Evolutionary conservation across 495 filamentous ascomycete species (phyloP).

Genomic region (Penicillium soppii): DNA sequence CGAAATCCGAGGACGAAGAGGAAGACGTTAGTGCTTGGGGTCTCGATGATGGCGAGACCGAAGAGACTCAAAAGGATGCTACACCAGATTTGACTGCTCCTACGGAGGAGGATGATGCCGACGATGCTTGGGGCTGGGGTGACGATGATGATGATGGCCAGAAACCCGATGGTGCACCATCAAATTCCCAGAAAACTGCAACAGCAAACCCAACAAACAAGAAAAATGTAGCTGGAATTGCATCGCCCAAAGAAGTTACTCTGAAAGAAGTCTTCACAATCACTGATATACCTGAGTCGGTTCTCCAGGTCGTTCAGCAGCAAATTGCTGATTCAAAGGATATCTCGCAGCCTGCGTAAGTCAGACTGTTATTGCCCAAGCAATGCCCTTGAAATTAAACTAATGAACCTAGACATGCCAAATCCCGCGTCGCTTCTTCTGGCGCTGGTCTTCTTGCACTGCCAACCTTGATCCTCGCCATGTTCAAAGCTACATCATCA

Average conservation of each 20-base stretch:
- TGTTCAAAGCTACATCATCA: slow-evolving; percentile 86
- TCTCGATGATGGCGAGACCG: slow-evolving; percentile 52
- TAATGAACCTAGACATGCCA: slow-evolving; percentile 36
- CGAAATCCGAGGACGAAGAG: slow-evolving; percentile 44
- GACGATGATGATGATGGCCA: slow-evolving; percentile 53
- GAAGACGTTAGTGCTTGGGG: slow-evolving; percentile 69
- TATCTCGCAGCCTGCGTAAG: slow-evolving; percentile 56
- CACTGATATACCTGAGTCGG: slow-evolving; percentile 76
- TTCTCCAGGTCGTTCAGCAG: slow-evolving; percentile 67
- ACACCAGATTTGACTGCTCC: slow-evolving; percentile 16
- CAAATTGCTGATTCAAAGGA: slow-evolving; percentile 69
- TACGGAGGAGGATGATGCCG: slow-evolving; percentile 44
- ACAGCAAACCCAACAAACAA: slow-evolving; percentile 16
- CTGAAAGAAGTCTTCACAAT: slow-evolving; percentile 85
- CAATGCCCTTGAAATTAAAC: slow-evolving; percentile 11
- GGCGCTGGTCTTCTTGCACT: slow-evolving; percentile 74
- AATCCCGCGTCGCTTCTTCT: slow-evolving; percentile 64
- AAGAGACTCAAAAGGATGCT: slow-evolving; percentile 31
- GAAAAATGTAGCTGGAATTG: slow-evolving; percentile 10
- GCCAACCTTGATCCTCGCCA: slow-evolving; percentile 79
- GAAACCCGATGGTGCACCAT: slow-evolving; percentile 1
- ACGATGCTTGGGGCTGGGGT: slow-evolving; percentile 74
- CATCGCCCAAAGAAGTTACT: slow-evolving; percentile 60
- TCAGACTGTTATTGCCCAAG: slow-evolving; percentile 6
- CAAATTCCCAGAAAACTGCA: slow-evolving; percentile 16